phyloP scores from a whole-genome alignment of 768 basidiomycete species.

The Hemileccinum rubropunctum region DNA sequence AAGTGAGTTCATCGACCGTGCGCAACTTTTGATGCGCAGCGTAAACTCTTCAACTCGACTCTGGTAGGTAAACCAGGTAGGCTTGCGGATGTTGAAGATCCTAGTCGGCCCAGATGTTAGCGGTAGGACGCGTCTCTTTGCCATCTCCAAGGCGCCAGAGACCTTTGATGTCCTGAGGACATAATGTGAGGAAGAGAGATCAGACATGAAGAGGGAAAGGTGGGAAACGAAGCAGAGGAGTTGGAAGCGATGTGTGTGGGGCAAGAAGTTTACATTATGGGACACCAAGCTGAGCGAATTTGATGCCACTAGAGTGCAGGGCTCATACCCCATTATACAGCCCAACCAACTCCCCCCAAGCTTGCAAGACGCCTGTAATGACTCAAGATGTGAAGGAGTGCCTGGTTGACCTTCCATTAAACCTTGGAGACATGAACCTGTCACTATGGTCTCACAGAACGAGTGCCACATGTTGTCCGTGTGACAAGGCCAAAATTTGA shows the following conservation, averaged over 20 bases:
- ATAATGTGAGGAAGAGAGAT: neutral
- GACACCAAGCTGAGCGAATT: no score
- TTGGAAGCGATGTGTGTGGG: no score
- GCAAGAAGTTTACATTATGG: neutral
- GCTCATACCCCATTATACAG: neutral
- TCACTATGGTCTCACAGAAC: no score
- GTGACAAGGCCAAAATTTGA: no score
- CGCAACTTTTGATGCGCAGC: constrained; percentile 5
- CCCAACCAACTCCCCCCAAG: no score
- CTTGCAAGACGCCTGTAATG: no score
- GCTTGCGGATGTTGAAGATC: neutral
- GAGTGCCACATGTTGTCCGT: no score
- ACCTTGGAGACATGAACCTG: no score
- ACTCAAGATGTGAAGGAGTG: no score
- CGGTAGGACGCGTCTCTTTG: neutral
- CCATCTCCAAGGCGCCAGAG: neutral
- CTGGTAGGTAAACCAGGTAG: neutral
- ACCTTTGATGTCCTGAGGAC: neutral
- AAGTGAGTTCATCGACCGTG: constrained; percentile 5
- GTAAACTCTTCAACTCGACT: constrained; percentile 3
- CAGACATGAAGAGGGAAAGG: no score
- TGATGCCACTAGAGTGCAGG: neutral
- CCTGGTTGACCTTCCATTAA: no score
- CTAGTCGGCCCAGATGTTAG: neutral
- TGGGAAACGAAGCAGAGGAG: no score